Evolutionary conservation across 768 basidiomycete genomes (phyloP).

Genomic region (Podaxis rugospora): DNA sequence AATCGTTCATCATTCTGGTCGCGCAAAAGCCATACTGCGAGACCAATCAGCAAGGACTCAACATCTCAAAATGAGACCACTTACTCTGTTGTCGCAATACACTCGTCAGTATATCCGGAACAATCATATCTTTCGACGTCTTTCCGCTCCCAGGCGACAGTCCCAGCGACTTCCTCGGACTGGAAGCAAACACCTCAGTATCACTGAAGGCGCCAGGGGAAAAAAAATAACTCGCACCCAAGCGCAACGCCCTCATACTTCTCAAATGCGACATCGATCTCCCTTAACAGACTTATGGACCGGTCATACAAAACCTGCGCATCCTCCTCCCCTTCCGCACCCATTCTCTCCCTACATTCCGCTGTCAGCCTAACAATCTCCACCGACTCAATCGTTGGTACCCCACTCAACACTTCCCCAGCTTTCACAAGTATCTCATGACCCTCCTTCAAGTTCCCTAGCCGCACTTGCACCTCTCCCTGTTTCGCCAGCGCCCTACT

Average conservation of each 20-base stretch:
- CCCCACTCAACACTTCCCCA: slow-evolving; percentile 37
- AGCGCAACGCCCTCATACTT: slow-evolving; percentile 42
- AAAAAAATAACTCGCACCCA: slow-evolving; percentile 31
- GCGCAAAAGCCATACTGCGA: slow-evolving; percentile 62
- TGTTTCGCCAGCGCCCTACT: slow-evolving; percentile 63
- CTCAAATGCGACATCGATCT: slow-evolving; percentile 52
- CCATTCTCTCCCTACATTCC: slow-evolving; percentile 41
- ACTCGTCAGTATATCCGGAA: slow-evolving; percentile 56
- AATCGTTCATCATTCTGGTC: slow-evolving; percentile 51
- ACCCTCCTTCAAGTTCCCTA: slow-evolving; percentile 57
- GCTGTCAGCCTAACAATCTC: slow-evolving; percentile 54
- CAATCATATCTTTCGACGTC: slow-evolving; percentile 40
- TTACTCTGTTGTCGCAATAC: slow-evolving; percentile 67
- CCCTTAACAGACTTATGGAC: slow-evolving; percentile 55
- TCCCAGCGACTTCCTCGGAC: slow-evolving; percentile 42
- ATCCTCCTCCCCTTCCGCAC: slow-evolving; percentile 44
- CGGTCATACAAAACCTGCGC: slow-evolving; percentile 52
- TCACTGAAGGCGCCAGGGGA: not conserved
- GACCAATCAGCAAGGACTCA: not conserved
- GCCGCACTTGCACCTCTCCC: slow-evolving; percentile 66
- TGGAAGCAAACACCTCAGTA: slow-evolving; percentile 14
- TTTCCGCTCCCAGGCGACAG: slow-evolving; percentile 24
- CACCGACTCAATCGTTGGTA: slow-evolving; percentile 53
- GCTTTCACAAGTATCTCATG: slow-evolving; percentile 49
- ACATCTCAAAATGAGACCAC: slow-evolving; percentile 18